Evolutionary conservation across 148 eudicot genomes (phyloP).

Genomic region (Arbutus unedo): DNA sequence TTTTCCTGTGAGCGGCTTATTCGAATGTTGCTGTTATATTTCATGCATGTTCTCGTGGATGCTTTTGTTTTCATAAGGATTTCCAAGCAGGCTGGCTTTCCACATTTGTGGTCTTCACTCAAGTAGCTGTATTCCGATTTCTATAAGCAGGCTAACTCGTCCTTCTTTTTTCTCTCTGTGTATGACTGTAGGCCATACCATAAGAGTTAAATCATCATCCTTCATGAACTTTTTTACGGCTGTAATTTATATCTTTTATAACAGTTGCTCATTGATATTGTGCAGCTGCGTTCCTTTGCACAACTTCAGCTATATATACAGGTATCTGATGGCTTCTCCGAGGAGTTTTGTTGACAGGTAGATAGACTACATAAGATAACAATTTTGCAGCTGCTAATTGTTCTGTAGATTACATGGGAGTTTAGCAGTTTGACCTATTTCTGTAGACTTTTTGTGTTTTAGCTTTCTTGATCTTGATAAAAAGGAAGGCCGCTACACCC

Average conservation of each 20-base stretch:
- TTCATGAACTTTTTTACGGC: background rate
- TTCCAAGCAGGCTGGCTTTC: background rate
- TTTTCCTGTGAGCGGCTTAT: background rate
- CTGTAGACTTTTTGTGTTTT: constrained; percentile 16
- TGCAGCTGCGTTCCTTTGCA: constrained; percentile 92
- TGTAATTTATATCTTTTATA: background rate
- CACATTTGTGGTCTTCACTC: background rate
- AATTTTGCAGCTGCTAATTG: constrained; percentile 12
- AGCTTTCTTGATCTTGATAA: constrained; percentile 69
- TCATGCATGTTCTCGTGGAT: background rate
- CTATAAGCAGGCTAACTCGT: background rate
- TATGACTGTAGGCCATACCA: background rate
- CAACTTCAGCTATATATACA: constrained; percentile 83
- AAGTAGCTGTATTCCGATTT: background rate
- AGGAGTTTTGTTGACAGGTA: constrained; percentile 97
- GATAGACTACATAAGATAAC: constrained; percentile 3
- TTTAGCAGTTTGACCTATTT: background rate
- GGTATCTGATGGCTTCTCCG: constrained; percentile 70
- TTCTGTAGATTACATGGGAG: constrained; percentile 4
- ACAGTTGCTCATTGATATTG: background rate
- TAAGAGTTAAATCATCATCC: background rate
- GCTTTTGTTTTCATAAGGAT: background rate
- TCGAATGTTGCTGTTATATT: background rate
- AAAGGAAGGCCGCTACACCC: constrained; percentile 77
- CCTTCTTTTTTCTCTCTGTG: background rate